These are phyloP conservation scores for Trifolium pratense DNA, from an alignment of 306 rosid genomes.

Conservation along the genomic window DNA sequence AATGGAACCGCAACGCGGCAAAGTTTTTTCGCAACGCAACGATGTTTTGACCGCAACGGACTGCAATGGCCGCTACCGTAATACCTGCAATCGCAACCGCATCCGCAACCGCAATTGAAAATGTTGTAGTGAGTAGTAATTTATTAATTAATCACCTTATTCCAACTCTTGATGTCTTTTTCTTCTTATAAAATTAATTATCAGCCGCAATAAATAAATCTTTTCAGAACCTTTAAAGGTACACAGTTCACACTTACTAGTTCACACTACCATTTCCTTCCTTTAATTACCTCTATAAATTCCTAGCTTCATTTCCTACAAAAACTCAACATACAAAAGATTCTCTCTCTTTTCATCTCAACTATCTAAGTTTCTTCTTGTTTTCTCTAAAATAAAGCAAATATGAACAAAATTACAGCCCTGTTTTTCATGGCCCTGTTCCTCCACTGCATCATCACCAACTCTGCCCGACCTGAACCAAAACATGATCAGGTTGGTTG, in stretches of 20 bases:
- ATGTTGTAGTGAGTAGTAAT: not conserved
- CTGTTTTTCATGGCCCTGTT: constrained; percentile 46
- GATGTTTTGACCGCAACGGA: too few species aligned
- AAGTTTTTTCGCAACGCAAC: too few species aligned
- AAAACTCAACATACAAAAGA: not conserved
- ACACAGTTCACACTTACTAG: constrained; percentile 13
- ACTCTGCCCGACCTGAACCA: constrained; percentile 49
- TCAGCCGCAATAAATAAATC: constrained; percentile 34
- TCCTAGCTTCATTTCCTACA: constrained; percentile 7
- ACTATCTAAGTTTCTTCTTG: not conserved
- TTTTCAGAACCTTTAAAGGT: constrained; percentile 29
- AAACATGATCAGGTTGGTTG: constrained; percentile 30
- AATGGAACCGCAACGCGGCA: too few species aligned
- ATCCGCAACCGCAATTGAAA: too few species aligned
- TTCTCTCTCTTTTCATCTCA: not conserved
- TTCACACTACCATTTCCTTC: not conserved
- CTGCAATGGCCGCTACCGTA: too few species aligned
- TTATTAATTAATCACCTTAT: not conserved
- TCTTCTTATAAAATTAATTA: constrained; percentile 1
- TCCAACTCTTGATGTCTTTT: constrained; percentile 1
- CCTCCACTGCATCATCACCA: constrained; percentile 39
- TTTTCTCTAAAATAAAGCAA: constrained; percentile 20
- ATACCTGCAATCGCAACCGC: too few species aligned
- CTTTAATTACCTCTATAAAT: constrained; percentile 43
- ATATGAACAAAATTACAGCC: constrained; percentile 44